Percentiles rank a stretch among this genome's conserved stretches.
Evolutionary conservation across 257 asterid genomes (phyloP).

Genomic region (Jaltomata sinuosa): DNA sequence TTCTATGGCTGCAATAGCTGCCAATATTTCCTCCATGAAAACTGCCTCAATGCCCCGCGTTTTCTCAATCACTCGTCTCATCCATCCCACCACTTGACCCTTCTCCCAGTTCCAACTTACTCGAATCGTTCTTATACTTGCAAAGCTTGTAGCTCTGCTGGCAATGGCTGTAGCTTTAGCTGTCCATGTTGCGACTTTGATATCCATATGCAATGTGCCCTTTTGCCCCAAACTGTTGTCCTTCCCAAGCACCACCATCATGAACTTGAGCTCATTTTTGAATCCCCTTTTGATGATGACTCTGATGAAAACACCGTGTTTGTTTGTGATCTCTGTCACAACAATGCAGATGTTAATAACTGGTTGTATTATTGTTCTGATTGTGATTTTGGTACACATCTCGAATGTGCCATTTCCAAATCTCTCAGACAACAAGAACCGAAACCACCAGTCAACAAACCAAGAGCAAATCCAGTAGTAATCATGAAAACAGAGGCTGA

Average conservation of each 20-base stretch:
- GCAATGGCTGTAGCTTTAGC: conserved; percentile 9
- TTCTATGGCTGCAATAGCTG: conserved; percentile 21
- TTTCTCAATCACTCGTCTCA: conserved; percentile 20
- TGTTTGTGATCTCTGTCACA: background rate
- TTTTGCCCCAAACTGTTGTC: background rate
- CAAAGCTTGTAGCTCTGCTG: conserved; percentile 13
- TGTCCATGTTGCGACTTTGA: conserved; percentile 25
- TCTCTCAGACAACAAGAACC: background rate
- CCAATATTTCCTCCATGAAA: conserved; percentile 20
- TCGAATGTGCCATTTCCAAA: background rate
- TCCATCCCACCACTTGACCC: conserved; percentile 19
- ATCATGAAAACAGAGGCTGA: background rate
- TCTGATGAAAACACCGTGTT: background rate
- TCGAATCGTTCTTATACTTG: conserved; percentile 2
- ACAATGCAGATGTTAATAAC: background rate
- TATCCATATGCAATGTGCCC: conserved; percentile 15
- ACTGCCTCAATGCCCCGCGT: conserved; percentile 19
- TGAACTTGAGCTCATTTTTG: background rate
- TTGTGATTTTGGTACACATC: conserved; percentile 15
- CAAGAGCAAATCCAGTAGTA: background rate
- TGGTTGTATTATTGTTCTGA: conserved; percentile 7
- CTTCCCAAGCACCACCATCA: conserved; percentile 1
- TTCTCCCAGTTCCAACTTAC: conserved; percentile 20
- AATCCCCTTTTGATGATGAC: background rate
- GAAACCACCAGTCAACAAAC: background rate